Evolutionary conservation across 176 grass and related monocot species (phyloP).

Genomic region (Carex kokanica): DNA sequence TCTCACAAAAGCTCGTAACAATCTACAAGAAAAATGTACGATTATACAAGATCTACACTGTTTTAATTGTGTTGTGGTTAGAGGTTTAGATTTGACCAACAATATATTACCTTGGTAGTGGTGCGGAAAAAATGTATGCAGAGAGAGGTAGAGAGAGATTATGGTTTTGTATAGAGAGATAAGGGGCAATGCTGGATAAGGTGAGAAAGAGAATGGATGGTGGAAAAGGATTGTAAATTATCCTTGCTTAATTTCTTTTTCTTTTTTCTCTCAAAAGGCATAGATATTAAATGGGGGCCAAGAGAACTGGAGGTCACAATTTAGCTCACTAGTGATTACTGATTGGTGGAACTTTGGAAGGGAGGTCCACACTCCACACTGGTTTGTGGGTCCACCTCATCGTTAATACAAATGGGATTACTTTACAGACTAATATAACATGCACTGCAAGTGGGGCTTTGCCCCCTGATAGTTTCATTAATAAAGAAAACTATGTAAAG

Average conservation of each 20-base stretch:
- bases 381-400: not conserved
- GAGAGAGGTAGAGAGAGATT: conserved; percentile 12
- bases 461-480: too few relatives aligned
- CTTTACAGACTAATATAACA: too few relatives aligned
- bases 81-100: not conserved
- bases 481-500: too few relatives aligned
- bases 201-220: conserved; percentile 54
- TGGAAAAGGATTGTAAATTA: conserved; percentile 40
- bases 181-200: conserved; percentile 48
- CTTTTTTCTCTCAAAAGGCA: conserved; percentile 6
- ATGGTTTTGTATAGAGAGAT: conserved; percentile 47
- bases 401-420: not conserved
- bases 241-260: conserved; percentile 19
- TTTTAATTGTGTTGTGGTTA: not conserved
- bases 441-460: not conserved
- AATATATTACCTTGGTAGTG: conserved; percentile 30
- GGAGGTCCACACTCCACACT: conserved; percentile 52
- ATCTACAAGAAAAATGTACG: conserved; percentile 11
- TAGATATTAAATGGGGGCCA: conserved; percentile 37
- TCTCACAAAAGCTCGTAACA: conserved; percentile 16
- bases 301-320: conserved; percentile 27
- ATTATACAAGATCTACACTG: not conserved
- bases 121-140: conserved; percentile 17
- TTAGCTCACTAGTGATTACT: conserved; percentile 29
- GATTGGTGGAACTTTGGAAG: conserved; percentile 42